Base-by-base conservation (phyloP, 2,329 filamentous ascomycete species). In the Pyrenochaeta sp. region DNA sequence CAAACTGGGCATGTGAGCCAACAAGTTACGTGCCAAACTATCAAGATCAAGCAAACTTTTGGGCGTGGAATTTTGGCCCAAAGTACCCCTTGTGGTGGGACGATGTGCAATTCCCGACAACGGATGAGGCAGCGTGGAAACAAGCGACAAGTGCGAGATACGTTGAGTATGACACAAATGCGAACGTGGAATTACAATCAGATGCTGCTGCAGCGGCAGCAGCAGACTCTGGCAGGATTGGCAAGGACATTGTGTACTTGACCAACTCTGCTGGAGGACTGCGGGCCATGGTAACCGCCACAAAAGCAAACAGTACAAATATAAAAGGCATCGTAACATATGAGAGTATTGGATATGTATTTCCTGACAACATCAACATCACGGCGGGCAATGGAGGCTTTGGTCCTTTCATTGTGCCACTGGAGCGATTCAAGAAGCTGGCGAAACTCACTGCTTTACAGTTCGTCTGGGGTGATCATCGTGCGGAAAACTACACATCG, bases 311-410 rank as follows among this genome's bases (percentile, higher is more conserved):
- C 21, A 43, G 31, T 1, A 64, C 62, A n/a, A 66, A 69, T 39
- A 66, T 69, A 49, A 69, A 65, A 29, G 63, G 61, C 15, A 67
- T 69, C 32, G 63, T 69, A 0, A 50, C 64, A 9, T 69, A 69
- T 39, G 64, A 69, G 45, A 56, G 52, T n/a, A 64, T 67, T 18
- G 66, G 66, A 4, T 69, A 65, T 36, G 66, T 69, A 1, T 67
- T 63, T 36, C 66, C 66, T 1, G 62, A 67, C 32, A 67, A 60
- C n/a, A 15, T 51, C 17, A 68, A 63, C 40, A 45, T 66, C 10
- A 68, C 61, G 12, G 65, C 56, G 18, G 61, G 65, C 1, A 45
- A 3, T 1, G 59, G 61, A 10, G 63, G 64, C 2, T 67, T 68
- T 36, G 66, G 68, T 1, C 64, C 63, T 4, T 59, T 63, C 23